Base-by-base conservation (phyloP, 2,329 filamentous ascomycete genomes). In the Fusarium pseudoanthophilum region DNA sequence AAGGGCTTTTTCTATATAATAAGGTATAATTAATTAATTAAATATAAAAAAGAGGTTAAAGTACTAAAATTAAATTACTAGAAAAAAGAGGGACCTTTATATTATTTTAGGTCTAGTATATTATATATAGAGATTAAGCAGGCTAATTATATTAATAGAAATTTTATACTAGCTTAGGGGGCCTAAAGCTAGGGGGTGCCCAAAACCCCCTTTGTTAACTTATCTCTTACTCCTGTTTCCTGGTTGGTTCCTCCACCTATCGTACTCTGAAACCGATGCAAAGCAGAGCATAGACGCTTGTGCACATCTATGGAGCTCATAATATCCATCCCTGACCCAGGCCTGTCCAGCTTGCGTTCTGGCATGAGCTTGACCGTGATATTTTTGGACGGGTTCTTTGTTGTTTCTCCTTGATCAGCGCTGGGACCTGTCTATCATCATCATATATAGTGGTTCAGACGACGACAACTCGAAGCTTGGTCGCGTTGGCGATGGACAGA, bases 181-280 rank as follows among this genome's bases (percentile, higher is more conserved):
- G n/a, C n/a, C n/a, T n/a, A n/a, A n/a, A n/a, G n/a, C n/a, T n/a
- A n/a, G n/a, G n/a, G n/a, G n/a, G n/a, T n/a, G n/a, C n/a, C n/a
- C n/a, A n/a, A n/a, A n/a, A n/a, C n/a, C n/a, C n/a, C n/a, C n/a
- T n/a, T n/a, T n/a, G n/a, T n/a, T n/a, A n/a, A n/a, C n/a, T n/a
- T 75, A 75, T 60, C 60, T 71, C 71, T 73, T 69, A 70, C 72
- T 75, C 46, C 48, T 53, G 49, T 65, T 39, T 70, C 55, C 68
- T 72, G 72, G 69, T 74, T 75, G 72, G 72, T 30, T 57, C 64
- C 43, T 56, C 60, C 55, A 53, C 45, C 49, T 46, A 48, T 56
- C 53, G 51, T 60, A 75, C 55, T 74, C 68, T 74, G 72, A 72
- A 75, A 75, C 72, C 40, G 48, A 58, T 60, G 46, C 55, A 67